phyloP scores from a whole-genome alignment of 2,329 filamentous ascomycete genomes.

The Exophiala alcalophila region DNA sequence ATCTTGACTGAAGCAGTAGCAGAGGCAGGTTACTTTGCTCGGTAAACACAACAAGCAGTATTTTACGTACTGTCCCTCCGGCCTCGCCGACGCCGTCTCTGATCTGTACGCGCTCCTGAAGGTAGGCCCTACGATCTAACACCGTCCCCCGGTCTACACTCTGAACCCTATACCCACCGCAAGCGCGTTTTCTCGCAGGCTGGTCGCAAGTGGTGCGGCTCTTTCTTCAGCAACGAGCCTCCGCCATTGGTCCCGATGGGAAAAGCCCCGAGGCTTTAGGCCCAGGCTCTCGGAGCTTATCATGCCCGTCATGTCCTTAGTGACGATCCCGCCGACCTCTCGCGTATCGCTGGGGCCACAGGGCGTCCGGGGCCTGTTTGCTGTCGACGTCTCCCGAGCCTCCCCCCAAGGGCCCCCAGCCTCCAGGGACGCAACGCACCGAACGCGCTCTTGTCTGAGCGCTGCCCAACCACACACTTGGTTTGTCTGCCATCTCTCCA shows the following conservation, averaged over 20 bases:
- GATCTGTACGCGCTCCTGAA: background rate
- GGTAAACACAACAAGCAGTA: no score
- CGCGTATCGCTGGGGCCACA: no score
- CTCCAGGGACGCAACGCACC: conserved; percentile 74
- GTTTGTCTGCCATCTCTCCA: conserved; percentile 12
- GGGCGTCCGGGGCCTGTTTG: no score
- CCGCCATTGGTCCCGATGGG: conserved; percentile 2
- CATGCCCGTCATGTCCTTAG: conserved; percentile 8
- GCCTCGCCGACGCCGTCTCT: background rate
- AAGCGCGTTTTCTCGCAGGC: background rate
- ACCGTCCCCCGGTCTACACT: background rate
- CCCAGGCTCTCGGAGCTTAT: conserved; percentile 6
- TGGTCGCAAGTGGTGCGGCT: no score
- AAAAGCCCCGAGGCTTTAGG: background rate
- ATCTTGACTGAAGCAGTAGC: no score
- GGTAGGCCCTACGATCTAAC: no score
- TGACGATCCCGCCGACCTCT: conserved; percentile 17
- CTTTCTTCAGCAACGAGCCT: background rate
- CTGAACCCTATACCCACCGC: background rate
- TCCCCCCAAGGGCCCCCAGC: conserved; percentile 12
- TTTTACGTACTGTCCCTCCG: background rate
- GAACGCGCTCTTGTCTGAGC: conserved; percentile 6
- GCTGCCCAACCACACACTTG: conserved; percentile 17
- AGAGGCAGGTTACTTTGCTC: background rate
- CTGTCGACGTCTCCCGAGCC: conserved; percentile 1